A percentile compares a stretch with the other conserved stretches of the same genome.
phyloP scores from a whole-genome alignment of 1,139 yeast genomes.

The Nakaseomyces glabratus region DNA sequence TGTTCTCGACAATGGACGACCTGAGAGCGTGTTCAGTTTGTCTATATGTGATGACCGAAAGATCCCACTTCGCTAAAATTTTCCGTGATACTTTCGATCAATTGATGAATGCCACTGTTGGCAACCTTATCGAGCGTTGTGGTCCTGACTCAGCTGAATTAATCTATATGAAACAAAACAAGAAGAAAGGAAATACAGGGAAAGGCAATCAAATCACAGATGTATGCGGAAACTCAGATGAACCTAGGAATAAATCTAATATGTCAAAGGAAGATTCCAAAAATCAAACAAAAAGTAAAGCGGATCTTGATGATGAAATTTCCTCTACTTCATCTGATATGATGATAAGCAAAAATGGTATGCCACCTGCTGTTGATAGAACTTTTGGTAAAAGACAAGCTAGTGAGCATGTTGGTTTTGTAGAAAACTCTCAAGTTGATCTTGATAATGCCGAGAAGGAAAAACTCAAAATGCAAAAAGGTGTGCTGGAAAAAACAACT shows the following conservation, averaged over 20 bases:
- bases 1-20: slow-evolving; percentile 47
- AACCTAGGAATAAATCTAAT: neutral
- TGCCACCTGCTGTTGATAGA: slow-evolving; percentile 48
- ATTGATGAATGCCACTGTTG: slow-evolving; percentile 48
- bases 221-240: slow-evolving; percentile 1
- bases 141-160: slow-evolving; percentile 48
- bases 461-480: slow-evolving; percentile 38
- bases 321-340: slow-evolving; percentile 2
- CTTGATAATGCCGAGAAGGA: slow-evolving; percentile 38
- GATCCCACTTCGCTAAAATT: slow-evolving; percentile 46
- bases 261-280: slow-evolving; percentile 2
- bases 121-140: slow-evolving; percentile 44
- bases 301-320: slow-evolving; percentile 6
- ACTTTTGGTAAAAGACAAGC: slow-evolving; percentile 31
- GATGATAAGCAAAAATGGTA: slow-evolving; percentile 29
- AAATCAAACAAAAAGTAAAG: slow-evolving; percentile 1
- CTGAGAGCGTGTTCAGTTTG: slow-evolving; percentile 51
- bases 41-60: slow-evolving; percentile 52
- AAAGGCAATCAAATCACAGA: slow-evolving; percentile 1
- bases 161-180: slow-evolving; percentile 27
- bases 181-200: slow-evolving; percentile 5
- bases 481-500: slow-evolving; percentile 38
- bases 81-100: slow-evolving; percentile 57
- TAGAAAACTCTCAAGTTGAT: slow-evolving; percentile 32
- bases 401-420: slow-evolving; percentile 27